Percentiles rank a stretch among this genome's conserved stretches.
These are phyloP conservation scores for Xanthoceras sorbifolium DNA, from an alignment of 345 rosid genomes.

Conservation along the genomic window DNA sequence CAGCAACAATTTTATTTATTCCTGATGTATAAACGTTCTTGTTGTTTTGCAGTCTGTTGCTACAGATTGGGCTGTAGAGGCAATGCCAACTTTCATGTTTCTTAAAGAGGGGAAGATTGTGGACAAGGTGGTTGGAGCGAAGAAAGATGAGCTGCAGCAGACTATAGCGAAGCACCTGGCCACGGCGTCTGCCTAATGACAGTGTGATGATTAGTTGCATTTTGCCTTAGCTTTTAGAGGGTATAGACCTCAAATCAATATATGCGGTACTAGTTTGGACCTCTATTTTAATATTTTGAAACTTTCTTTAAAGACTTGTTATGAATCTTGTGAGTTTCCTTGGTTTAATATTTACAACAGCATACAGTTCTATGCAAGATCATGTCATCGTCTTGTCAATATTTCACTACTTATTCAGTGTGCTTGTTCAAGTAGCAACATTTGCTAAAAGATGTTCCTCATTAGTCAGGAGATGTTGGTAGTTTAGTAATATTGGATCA, in stretches of 20 bases:
- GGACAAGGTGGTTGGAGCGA: constrained; percentile 76
- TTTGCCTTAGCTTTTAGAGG: constrained; percentile 15
- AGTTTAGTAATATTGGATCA: background rate
- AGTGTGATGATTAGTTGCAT: background rate
- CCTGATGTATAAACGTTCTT: background rate
- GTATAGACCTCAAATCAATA: constrained; percentile 6
- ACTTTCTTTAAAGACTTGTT: background rate
- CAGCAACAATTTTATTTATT: background rate
- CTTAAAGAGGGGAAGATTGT: constrained; percentile 69
- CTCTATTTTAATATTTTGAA: constrained; percentile 5
- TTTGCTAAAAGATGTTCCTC: background rate
- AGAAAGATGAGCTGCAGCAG: constrained; percentile 70
- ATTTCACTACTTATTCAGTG: background rate
- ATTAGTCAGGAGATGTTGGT: background rate
- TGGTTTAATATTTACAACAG: background rate
- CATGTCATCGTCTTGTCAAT: background rate
- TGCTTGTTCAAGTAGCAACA: background rate
- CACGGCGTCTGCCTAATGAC: constrained; percentile 39
- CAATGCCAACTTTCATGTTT: constrained; percentile 84
- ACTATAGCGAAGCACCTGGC: constrained; percentile 61
- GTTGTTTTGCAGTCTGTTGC: constrained; percentile 57
- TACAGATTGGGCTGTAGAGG: constrained; percentile 65
- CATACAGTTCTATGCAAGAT: background rate
- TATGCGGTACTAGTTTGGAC: constrained; percentile 7
- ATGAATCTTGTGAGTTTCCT: background rate